Evolutionary conservation across 305 asterid species (phyloP).

Genomic region (Fraxinus floribunda): DNA sequence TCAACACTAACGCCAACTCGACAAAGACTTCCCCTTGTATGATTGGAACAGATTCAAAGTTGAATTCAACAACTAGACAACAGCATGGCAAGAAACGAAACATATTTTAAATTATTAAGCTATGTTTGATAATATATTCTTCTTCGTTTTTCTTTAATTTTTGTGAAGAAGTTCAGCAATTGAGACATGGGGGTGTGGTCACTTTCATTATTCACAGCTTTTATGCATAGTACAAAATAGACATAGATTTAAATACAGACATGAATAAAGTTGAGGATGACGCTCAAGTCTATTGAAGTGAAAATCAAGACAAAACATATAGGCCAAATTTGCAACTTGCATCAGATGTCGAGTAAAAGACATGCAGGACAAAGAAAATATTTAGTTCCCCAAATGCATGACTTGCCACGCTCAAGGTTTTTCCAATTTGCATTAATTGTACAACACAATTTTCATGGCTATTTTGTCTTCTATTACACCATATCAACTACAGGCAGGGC

Average conservation of each 20-base stretch:
- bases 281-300: not conserved
- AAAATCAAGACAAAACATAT: not conserved
- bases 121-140: not conserved
- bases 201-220: not conserved
- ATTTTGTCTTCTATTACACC: not conserved
- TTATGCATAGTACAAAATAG: not conserved
- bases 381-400: not conserved
- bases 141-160: too few species aligned
- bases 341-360: not conserved
- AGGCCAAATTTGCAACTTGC: not conserved
- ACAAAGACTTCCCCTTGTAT: not conserved
- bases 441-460: not conserved
- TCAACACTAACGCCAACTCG: not conserved
- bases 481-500: not conserved
- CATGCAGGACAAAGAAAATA: not conserved
- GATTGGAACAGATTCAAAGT: not conserved
- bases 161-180: not conserved
- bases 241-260: not conserved
- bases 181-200: not conserved
- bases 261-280: not conserved
- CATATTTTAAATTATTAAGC: too few species aligned
- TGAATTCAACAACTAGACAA: not conserved
- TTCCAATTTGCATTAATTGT: not conserved
- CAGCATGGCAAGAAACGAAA: not conserved
- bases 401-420: not conserved